Conservation (phyloP, 805 yeast species). For the Alloascoidea africana region DNA sequence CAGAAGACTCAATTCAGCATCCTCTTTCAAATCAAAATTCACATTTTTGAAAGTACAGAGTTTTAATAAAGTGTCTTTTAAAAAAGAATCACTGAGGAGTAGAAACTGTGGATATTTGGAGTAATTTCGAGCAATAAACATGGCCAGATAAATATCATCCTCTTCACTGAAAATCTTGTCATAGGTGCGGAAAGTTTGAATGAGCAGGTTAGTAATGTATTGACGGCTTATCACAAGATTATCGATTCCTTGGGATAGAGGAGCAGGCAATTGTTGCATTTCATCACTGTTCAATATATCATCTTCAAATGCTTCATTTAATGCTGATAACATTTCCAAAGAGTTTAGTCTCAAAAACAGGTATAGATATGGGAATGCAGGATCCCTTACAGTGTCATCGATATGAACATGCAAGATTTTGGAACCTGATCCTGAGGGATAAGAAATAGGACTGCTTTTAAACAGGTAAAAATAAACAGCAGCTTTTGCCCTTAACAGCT, state of each 20-base stretch:
- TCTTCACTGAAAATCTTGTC: conserved; percentile 16
- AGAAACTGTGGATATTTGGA: conserved; percentile 81
- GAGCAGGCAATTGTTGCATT: conserved; percentile 5
- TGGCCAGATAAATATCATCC: conserved; percentile 28
- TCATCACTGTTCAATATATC: conserved; percentile 51
- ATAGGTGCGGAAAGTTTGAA: conserved; percentile 36
- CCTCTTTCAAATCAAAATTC: conserved; percentile 24
- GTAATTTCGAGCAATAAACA: conserved; percentile 67
- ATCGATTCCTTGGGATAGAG: background rate
- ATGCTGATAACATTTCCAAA: conserved; percentile 42
- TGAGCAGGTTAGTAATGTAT: conserved; percentile 55
- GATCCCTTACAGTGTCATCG: conserved; percentile 20
- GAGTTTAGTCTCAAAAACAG: conserved; percentile 39
- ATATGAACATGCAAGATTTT: conserved; percentile 20
- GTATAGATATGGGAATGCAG: conserved; percentile 58
- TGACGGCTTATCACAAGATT: conserved; percentile 43
- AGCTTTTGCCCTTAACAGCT: conserved; percentile 28
- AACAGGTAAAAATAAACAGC: conserved; percentile 42
- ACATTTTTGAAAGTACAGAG: conserved; percentile 28
- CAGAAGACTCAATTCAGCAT: conserved; percentile 65
- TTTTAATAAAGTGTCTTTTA: conserved; percentile 30
- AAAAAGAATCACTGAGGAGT: conserved; percentile 44
- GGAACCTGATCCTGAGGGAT: conserved; percentile 27
- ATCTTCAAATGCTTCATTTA: conserved; percentile 81
- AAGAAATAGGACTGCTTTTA: conserved; percentile 26